These are phyloP conservation scores for Fraxinus ornus DNA, from an alignment of 305 asterid genomes.

Conservation along the genomic window DNA sequence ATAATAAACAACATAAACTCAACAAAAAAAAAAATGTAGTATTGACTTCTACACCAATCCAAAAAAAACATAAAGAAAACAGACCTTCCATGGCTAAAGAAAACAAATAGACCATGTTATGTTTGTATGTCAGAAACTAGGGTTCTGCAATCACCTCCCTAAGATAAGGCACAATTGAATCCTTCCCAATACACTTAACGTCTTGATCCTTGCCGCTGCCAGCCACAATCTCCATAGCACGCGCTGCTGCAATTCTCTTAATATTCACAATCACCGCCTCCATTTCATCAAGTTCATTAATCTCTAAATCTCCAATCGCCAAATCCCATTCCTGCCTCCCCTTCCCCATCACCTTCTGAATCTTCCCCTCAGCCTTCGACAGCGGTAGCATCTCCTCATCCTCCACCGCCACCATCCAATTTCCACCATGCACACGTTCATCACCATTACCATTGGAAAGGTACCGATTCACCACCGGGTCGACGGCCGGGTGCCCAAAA, in stretches of 20 bases:
- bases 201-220: background rate
- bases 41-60: background rate
- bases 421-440: background rate
- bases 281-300: conserved; percentile 29
- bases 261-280: conserved; percentile 15
- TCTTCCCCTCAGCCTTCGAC: conserved; percentile 18
- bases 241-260: conserved; percentile 27
- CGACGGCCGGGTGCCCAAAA: conserved; percentile 35
- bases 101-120: background rate
- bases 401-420: background rate
- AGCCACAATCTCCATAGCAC: conserved; percentile 12
- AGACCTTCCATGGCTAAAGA: background rate
- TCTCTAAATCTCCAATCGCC: conserved; percentile 17
- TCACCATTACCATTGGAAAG: background rate
- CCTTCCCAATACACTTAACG: background rate
- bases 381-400: background rate
- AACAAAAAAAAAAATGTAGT: no score
- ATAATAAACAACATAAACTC: background rate
- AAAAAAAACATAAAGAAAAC: no score
- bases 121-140: background rate
- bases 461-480: conserved; percentile 29
- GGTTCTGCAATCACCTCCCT: background rate
- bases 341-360: conserved; percentile 4
- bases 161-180: background rate
- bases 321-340: conserved; percentile 12